Percentiles rank a stretch among this genome's conserved stretches.
Conservation (phyloP, 73 alveolate species). For the Stentor roeselii region DNA sequence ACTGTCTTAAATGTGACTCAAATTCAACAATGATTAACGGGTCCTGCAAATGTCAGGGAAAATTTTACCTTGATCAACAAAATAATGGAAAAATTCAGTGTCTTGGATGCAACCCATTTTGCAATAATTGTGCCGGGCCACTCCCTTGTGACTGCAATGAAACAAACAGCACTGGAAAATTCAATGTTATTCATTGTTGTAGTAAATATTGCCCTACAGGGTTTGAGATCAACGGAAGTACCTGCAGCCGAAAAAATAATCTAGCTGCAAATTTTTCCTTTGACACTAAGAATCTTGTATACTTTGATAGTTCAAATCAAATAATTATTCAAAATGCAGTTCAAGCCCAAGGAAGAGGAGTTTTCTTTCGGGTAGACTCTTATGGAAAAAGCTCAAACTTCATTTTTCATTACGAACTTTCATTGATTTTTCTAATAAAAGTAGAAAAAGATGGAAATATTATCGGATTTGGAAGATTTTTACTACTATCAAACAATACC, state of each 20-base stretch:
- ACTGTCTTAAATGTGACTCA: background rate
- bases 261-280: background rate
- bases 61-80: background rate
- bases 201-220: background rate
- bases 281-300: too few species aligned
- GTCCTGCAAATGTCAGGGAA: background rate
- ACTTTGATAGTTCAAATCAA: too few species aligned
- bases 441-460: too few species aligned
- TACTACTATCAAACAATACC: too few species aligned
- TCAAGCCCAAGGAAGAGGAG: too few species aligned
- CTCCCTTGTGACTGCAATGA: background rate
- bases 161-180: too few species aligned
- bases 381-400: too few species aligned
- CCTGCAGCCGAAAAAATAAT: background rate
- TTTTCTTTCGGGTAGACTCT: too few species aligned
- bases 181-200: background rate
- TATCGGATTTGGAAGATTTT: too few species aligned
- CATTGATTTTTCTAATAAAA: too few species aligned
- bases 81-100: background rate
- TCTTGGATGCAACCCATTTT: background rate
- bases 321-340: too few species aligned
- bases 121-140: background rate
- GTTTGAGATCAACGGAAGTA: background rate
- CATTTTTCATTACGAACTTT: too few species aligned
- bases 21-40: background rate